phyloP scores from a whole-genome alignment of 257 asterid genomes.

The Thymus quinquecostatus region DNA sequence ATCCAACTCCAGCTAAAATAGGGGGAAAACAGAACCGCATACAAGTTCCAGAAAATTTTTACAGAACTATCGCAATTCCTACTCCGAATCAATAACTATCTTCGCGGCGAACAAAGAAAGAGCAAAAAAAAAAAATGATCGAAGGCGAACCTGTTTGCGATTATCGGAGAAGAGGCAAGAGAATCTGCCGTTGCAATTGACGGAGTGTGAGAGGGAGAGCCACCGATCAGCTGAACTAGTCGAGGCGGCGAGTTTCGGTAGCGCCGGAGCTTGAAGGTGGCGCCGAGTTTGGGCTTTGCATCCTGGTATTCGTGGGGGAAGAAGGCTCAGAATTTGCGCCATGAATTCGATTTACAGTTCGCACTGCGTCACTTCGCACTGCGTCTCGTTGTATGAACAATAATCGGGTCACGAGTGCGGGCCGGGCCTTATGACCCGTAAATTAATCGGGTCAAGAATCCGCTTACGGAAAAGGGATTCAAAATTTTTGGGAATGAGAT shows the following conservation, averaged over 20 bases:
- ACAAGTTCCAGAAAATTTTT: neutral
- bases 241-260: conserved; percentile 23
- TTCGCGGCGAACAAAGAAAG: neutral
- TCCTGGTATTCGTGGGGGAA: conserved; percentile 38
- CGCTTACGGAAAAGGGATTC: too few relatives aligned
- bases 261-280: conserved; percentile 38
- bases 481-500: too few relatives aligned
- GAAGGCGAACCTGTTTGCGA: conserved; percentile 61
- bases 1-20: conserved; percentile 4
- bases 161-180: conserved; percentile 77
- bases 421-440: too few relatives aligned
- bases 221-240: conserved; percentile 39
- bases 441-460: too few relatives aligned
- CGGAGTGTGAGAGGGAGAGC: conserved; percentile 43
- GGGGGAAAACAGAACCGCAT: neutral
- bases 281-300: conserved; percentile 26
- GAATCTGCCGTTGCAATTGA: conserved; percentile 55
- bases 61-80: neutral
- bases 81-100: neutral
- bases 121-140: too few relatives aligned
- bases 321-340: conserved; percentile 65
- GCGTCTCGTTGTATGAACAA: neutral
- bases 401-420: neutral
- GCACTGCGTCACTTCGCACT: conserved; percentile 15
- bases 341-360: conserved; percentile 26